Percentiles rank a stretch among this genome's conserved stretches.
These are phyloP conservation scores for Mortierella polycephala DNA, from an alignment of 371 early-diverging fungal genomes.

Conservation along the genomic window DNA sequence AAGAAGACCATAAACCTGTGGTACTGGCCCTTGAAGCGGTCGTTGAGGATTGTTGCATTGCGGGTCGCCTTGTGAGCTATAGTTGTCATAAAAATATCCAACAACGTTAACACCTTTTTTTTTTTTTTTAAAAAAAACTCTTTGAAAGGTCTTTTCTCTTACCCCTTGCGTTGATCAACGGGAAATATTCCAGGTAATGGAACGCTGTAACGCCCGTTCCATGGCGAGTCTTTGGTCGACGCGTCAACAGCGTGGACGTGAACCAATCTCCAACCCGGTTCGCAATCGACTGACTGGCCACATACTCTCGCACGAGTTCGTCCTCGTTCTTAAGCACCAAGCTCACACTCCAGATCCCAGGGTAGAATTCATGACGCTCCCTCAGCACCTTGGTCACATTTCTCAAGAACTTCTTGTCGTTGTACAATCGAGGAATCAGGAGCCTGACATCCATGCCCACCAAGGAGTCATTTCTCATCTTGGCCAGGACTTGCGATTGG, in stretches of 20 bases:
- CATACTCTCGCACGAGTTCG: conserved; percentile 36
- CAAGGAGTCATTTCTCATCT: conserved; percentile 40
- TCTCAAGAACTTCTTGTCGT: conserved; percentile 20
- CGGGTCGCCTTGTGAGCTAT: conserved; percentile 46
- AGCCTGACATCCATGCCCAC: conserved; percentile 29
- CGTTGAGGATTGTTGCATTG: conserved; percentile 53
- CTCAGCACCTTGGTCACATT: conserved; percentile 33
- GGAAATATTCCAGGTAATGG: conserved; percentile 61
- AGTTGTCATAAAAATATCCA: neutral
- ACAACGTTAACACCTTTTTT: neutral
- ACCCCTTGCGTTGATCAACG: conserved; percentile 65
- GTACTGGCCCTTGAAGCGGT: conserved; percentile 59
- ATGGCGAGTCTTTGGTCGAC: conserved; percentile 11
- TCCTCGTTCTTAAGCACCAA: conserved; percentile 15
- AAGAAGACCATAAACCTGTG: conserved; percentile 57
- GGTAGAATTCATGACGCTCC: conserved; percentile 31
- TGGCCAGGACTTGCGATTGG: conserved; percentile 27
- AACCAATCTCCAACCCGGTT: conserved; percentile 53
- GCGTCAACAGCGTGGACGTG: conserved; percentile 56
- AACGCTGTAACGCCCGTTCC: conserved; percentile 7
- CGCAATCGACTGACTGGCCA: conserved; percentile 28
- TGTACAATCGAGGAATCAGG: conserved; percentile 30
- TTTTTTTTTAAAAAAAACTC: conserved; percentile 1
- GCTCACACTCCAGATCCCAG: conserved; percentile 48
- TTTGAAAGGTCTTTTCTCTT: neutral